Evolutionary conservation across 495 filamentous ascomycete genomes (phyloP).

Genomic region (Aspergillus mulundensis): DNA sequence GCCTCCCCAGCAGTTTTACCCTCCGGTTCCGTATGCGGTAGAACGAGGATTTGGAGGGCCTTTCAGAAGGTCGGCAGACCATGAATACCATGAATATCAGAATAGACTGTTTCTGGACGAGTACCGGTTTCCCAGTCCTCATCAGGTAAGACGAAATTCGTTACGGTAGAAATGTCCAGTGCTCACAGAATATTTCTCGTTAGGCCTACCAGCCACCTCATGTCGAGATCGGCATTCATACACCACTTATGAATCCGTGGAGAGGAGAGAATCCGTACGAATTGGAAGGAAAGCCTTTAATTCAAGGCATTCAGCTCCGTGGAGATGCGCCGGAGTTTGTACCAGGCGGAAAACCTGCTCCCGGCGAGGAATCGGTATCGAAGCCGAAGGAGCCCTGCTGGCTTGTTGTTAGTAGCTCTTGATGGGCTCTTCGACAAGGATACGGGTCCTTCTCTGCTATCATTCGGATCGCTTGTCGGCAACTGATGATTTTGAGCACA

Average conservation of each 20-base stretch:
- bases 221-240: neutral
- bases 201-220: conserved; percentile 8
- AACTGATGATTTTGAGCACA: neutral
- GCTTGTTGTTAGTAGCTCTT: conserved; percentile 12
- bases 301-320: conserved; percentile 10
- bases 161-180: neutral
- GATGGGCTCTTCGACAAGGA: neutral
- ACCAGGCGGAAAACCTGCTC: conserved; percentile 6
- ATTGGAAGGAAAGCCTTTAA: neutral
- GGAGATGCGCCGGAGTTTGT: conserved; percentile 24
- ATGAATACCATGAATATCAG: conserved; percentile 3
- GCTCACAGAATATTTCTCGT: neutral
- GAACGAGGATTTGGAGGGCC: neutral
- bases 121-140: conserved; percentile 15
- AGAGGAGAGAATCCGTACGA: neutral
- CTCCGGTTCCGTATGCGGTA: neutral
- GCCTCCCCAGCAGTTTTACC: neutral
- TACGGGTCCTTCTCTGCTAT: neutral
- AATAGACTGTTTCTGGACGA: conserved; percentile 16
- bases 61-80: neutral
- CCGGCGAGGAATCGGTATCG: neutral
- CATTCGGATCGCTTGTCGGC: neutral
- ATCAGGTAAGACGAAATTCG: conserved; percentile 12
- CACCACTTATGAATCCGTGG: neutral
- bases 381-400: conserved; percentile 6